Evolutionary conservation across 441 rosid genomes (phyloP).

Genomic region (Aleurites moluccanus): DNA sequence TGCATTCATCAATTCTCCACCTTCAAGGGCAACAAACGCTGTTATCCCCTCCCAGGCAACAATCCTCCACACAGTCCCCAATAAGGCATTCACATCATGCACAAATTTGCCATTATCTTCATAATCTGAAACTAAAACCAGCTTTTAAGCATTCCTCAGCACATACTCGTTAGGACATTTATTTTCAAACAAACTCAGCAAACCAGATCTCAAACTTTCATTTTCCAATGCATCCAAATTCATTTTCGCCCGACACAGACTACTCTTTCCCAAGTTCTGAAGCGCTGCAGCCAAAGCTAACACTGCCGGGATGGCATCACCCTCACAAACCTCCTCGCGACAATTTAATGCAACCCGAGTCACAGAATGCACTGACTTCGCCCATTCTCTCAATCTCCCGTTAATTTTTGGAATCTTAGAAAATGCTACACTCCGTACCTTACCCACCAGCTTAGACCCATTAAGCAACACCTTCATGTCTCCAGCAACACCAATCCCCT

Average conservation of each 20-base stretch:
- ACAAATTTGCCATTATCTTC: constrained; percentile 50
- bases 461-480: constrained; percentile 76
- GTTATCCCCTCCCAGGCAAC: constrained; percentile 74
- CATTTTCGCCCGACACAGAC: constrained; percentile 43
- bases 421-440: constrained; percentile 37
- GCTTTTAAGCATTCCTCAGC: constrained; percentile 38
- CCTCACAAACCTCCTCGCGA: constrained; percentile 40
- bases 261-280: constrained; percentile 50
- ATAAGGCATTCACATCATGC: constrained; percentile 44
- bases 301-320: constrained; percentile 39
- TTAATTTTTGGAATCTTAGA: constrained; percentile 48
- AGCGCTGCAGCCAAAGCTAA: constrained; percentile 44
- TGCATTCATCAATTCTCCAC: constrained; percentile 45
- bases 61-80: constrained; percentile 57
- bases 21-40: constrained; percentile 62
- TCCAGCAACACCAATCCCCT: constrained; percentile 63
- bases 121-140: constrained; percentile 33
- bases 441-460: constrained; percentile 67
- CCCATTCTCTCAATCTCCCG: constrained; percentile 62
- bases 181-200: constrained; percentile 37
- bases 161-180: constrained; percentile 30
- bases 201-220: constrained; percentile 39
- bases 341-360: constrained; percentile 55
- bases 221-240: constrained; percentile 39
- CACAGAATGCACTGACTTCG: constrained; percentile 52